Conservation (phyloP, 2,329 filamentous ascomycete species). For the Ophiostoma angusticollis region DNA sequence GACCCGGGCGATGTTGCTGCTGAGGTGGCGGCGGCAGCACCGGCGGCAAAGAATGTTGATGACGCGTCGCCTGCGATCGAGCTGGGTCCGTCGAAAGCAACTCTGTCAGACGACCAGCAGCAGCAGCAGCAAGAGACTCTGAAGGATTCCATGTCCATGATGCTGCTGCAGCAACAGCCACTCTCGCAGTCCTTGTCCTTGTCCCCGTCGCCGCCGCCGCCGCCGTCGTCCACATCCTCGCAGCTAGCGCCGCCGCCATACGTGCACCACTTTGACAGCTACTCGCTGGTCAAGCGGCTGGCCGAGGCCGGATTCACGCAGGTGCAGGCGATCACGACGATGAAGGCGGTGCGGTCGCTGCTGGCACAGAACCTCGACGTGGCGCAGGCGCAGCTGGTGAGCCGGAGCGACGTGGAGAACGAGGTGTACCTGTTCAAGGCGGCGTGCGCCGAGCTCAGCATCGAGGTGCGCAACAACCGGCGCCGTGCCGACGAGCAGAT, state of each 20-base stretch:
- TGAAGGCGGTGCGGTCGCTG: conserved; percentile 79
- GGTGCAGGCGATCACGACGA: conserved; percentile 67
- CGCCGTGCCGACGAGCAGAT: conserved; percentile 68
- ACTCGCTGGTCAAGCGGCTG: conserved; percentile 72
- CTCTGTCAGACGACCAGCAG: conserved; percentile 4
- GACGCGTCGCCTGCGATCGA: conserved; percentile 11
- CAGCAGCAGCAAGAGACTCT: not conserved
- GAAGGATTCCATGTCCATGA: no score
- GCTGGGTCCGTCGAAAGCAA: conserved; percentile 12
- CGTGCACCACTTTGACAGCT: conserved; percentile 94
- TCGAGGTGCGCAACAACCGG: conserved; percentile 70
- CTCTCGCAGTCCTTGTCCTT: not conserved
- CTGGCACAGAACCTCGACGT: conserved; percentile 68
- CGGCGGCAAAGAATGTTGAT: not conserved
- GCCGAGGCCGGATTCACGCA: conserved; percentile 56
- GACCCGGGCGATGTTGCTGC: not conserved
- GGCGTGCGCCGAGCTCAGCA: conserved; percentile 81
- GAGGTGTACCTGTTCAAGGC: conserved; percentile 89
- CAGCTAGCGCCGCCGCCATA: conserved; percentile 65
- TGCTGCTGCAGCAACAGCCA: not conserved
- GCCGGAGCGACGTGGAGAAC: conserved; percentile 88
- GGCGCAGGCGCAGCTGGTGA: conserved; percentile 68
- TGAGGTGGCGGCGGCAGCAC: not conserved
- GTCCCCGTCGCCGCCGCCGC: conserved; percentile 8
- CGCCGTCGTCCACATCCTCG: conserved; percentile 35